Conservation (phyloP, 2,329 filamentous ascomycete species). For the Rhinocladiella similis region DNA sequence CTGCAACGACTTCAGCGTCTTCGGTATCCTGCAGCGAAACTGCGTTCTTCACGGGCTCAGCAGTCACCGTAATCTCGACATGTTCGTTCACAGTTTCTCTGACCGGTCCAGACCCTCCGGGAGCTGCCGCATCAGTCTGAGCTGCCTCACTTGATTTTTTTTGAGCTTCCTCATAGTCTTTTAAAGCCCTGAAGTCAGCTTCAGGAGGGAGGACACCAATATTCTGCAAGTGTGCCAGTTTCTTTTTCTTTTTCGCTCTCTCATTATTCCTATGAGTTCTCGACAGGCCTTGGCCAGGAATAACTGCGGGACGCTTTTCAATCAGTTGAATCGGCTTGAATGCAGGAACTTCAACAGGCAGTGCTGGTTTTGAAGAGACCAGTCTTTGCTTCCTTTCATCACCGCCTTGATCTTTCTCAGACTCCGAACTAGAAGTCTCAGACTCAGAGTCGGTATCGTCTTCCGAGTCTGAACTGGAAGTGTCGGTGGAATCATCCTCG, state of each 20-base stretch:
- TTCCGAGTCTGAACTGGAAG: slow-evolving; percentile 29
- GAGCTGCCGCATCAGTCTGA: too few relatives aligned
- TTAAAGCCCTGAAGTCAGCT: slow-evolving; percentile 44
- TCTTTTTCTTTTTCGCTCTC: slow-evolving; percentile 52
- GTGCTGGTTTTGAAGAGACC: neutral
- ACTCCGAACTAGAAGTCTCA: slow-evolving; percentile 23
- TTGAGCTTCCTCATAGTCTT: slow-evolving; percentile 13
- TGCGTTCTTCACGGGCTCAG: too few relatives aligned
- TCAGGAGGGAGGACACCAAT: slow-evolving; percentile 52
- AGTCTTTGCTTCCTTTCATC: neutral
- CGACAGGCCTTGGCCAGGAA: slow-evolving; percentile 52
- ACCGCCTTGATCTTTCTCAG: slow-evolving; percentile 15
- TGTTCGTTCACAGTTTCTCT: neutral
- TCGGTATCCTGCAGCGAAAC: neutral
- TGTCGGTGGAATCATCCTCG: slow-evolving; percentile 30
- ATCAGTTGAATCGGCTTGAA: slow-evolving; percentile 5
- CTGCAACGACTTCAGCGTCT: neutral
- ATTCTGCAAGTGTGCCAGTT: slow-evolving; percentile 54
- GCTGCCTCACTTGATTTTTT: slow-evolving; percentile 16
- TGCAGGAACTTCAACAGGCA: neutral
- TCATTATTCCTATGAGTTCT: slow-evolving; percentile 58
- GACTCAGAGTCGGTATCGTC: slow-evolving; percentile 34
- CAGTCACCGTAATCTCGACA: neutral
- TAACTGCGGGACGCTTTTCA: slow-evolving; percentile 22
- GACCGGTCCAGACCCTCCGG: too few relatives aligned